Conservation (phyloP, 495 filamentous ascomycete genomes). For the Trichoderma orchidacearum region DNA sequence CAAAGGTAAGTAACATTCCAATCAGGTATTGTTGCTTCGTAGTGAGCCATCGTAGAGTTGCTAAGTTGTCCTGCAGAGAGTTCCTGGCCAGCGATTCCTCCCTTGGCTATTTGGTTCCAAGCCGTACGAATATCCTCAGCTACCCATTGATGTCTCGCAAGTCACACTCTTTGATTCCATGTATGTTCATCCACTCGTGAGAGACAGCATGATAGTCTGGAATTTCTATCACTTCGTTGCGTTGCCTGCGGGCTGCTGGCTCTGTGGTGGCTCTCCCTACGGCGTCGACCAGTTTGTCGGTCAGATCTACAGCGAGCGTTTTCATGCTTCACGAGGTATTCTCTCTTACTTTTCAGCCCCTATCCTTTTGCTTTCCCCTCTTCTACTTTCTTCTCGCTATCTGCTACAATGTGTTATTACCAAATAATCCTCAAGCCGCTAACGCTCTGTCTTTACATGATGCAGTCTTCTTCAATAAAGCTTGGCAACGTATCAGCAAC, state of each 20-base stretch:
- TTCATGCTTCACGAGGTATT: slow-evolving; percentile 11
- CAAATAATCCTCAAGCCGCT: too few species aligned
- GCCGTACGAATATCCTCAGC: slow-evolving; percentile 2
- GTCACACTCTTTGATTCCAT: slow-evolving; percentile 22
- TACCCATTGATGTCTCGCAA: slow-evolving; percentile 14
- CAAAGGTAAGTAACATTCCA: slow-evolving; percentile 13
- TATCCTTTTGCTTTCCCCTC: not conserved
- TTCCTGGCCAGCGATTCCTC: slow-evolving; percentile 2
- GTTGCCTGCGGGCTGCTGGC: slow-evolving; percentile 9
- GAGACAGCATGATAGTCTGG: slow-evolving; percentile 10
- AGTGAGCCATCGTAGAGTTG: not conserved
- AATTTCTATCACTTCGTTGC: slow-evolving; percentile 10
- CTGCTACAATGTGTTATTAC: not conserved
- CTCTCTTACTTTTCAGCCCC: not conserved
- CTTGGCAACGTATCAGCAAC: slow-evolving; percentile 9
- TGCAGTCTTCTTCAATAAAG: slow-evolving; percentile 15
- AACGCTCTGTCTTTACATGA: not conserved
- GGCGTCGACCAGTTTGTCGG: slow-evolving; percentile 14
- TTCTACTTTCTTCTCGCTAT: not conserved
- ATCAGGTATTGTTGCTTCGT: not conserved
- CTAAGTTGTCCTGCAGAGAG: not conserved
- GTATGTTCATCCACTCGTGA: slow-evolving; percentile 18
- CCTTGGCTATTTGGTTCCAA: slow-evolving; percentile 8
- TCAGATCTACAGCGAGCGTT: slow-evolving; percentile 8
- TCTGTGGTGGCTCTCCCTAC: slow-evolving; percentile 9